Evolutionary conservation across 2,329 filamentous ascomycete species (phyloP).

Genomic region (Xylariaceae sp.): DNA sequence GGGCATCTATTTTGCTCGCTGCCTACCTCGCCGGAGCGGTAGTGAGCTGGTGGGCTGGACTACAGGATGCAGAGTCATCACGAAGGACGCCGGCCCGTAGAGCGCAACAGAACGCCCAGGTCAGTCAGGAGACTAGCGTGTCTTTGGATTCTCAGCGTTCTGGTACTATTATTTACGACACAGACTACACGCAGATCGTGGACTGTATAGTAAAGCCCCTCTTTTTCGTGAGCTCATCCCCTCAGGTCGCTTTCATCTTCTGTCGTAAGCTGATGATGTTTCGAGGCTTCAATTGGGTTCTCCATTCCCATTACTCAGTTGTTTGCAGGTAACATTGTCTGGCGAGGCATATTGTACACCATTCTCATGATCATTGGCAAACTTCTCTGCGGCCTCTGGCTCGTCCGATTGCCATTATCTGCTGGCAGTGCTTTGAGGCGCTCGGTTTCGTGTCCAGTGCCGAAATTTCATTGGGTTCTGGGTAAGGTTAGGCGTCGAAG

Average conservation of each 20-base stretch:
- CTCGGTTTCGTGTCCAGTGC: slow-evolving; percentile 6
- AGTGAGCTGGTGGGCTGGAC: slow-evolving; percentile 58
- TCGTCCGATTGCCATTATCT: slow-evolving; percentile 39
- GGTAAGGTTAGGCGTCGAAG: slow-evolving; percentile 12
- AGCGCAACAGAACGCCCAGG: no score
- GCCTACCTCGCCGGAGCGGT: slow-evolving; percentile 60
- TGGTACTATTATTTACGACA: slow-evolving; percentile 31
- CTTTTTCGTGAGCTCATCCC: slow-evolving; percentile 61
- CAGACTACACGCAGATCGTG: slow-evolving; percentile 39
- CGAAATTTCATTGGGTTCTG: slow-evolving; percentile 11
- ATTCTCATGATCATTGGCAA: slow-evolving; percentile 67
- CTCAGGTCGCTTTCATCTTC: background rate
- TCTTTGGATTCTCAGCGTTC: background rate
- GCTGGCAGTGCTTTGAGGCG: slow-evolving; percentile 3
- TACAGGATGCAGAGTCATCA: slow-evolving; percentile 8
- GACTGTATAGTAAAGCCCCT: slow-evolving; percentile 62
- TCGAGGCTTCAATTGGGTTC: slow-evolving; percentile 65
- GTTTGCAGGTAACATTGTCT: slow-evolving; percentile 62
- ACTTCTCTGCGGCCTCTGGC: slow-evolving; percentile 58
- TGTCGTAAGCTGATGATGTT: background rate
- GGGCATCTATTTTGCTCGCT: slow-evolving; percentile 61
- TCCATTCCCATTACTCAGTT: slow-evolving; percentile 72
- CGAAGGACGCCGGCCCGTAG: no score
- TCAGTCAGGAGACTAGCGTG: background rate
- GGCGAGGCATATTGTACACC: slow-evolving; percentile 71